phyloP scores from a whole-genome alignment of 192 early-diverging fungal species.

The Mycoemilia scoparia region DNA sequence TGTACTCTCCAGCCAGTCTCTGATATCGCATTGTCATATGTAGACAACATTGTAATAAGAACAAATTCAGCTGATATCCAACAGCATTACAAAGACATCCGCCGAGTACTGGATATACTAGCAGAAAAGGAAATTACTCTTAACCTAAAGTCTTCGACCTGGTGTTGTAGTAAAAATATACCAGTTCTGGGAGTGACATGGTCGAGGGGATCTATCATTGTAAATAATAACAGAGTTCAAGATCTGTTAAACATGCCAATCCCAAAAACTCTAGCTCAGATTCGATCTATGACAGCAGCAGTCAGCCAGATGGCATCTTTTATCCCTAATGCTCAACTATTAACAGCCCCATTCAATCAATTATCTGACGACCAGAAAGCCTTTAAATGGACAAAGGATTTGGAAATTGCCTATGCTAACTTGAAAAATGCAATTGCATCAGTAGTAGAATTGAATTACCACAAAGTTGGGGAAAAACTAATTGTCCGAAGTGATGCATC shows the following conservation, averaged over 20 bases:
- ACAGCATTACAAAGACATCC: neutral
- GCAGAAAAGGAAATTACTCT: slow-evolving; percentile 1
- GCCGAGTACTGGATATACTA: slow-evolving; percentile 2
- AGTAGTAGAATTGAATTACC: slow-evolving; percentile 1
- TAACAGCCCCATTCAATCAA: too few relatives aligned
- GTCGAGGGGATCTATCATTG: neutral
- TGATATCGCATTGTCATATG: neutral
- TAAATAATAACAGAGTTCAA: neutral
- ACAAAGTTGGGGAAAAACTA: neutral
- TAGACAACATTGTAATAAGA: slow-evolving; percentile 2
- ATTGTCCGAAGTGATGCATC: slow-evolving; percentile 1
- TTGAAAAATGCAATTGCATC: too few relatives aligned
- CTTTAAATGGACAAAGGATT: too few relatives aligned
- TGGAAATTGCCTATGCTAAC: too few relatives aligned
- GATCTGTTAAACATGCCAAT: slow-evolving; percentile 1
- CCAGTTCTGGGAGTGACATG: slow-evolving; percentile 2
- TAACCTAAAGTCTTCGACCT: slow-evolving; percentile 3
- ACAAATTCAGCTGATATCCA: neutral
- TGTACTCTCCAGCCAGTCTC: neutral
- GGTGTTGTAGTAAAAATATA: neutral
- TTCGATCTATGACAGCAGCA: slow-evolving; percentile 2
- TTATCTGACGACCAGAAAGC: too few relatives aligned
- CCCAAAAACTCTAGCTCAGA: neutral
- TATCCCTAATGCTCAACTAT: neutral
- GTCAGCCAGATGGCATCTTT: neutral